Evolutionary conservation across 495 filamentous ascomycete species (phyloP).

Genomic region (Platismatia glauca): DNA sequence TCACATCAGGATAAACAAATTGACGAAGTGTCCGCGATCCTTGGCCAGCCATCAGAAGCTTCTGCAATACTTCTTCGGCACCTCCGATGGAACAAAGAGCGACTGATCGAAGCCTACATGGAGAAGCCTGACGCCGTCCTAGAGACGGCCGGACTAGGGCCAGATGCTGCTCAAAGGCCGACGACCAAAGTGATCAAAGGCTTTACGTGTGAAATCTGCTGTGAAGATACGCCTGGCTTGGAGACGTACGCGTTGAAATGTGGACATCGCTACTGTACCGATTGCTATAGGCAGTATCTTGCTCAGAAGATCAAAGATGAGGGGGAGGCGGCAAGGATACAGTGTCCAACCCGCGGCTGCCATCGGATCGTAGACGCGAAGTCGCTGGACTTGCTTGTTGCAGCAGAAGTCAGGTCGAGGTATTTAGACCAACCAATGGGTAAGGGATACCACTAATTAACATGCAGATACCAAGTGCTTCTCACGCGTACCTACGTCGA

Average conservation of each 20-base stretch:
- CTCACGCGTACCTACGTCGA: slow-evolving; percentile 94
- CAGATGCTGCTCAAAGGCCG: slow-evolving; percentile 50
- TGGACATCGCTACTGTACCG: slow-evolving; percentile 87
- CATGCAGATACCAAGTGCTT: slow-evolving; percentile 64
- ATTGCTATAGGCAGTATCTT: slow-evolving; percentile 88
- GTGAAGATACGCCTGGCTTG: slow-evolving; percentile 73
- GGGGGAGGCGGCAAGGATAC: slow-evolving; percentile 87
- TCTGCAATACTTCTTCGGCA: slow-evolving; percentile 81
- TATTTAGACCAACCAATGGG: slow-evolving; percentile 22
- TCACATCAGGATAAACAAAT: slow-evolving; percentile 74
- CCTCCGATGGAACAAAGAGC: slow-evolving; percentile 91
- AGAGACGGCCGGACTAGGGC: slow-evolving; percentile 77
- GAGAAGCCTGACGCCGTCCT: slow-evolving; percentile 65
- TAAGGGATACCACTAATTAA: neutral
- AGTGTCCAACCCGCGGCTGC: slow-evolving; percentile 83
- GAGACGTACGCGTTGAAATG: slow-evolving; percentile 92
- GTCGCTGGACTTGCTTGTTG: slow-evolving; percentile 75
- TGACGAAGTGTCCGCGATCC: slow-evolving; percentile 77
- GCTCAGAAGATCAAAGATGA: slow-evolving; percentile 87
- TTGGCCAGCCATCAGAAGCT: slow-evolving; percentile 78
- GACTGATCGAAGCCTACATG: slow-evolving; percentile 91
- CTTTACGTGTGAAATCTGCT: slow-evolving; percentile 93
- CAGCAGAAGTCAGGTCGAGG: slow-evolving; percentile 60
- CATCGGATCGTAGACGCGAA: slow-evolving; percentile 85
- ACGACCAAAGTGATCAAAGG: slow-evolving; percentile 59